Base-by-base conservation (phyloP, 2,329 filamentous ascomycete genomes). In the Fusarium longipes region DNA sequence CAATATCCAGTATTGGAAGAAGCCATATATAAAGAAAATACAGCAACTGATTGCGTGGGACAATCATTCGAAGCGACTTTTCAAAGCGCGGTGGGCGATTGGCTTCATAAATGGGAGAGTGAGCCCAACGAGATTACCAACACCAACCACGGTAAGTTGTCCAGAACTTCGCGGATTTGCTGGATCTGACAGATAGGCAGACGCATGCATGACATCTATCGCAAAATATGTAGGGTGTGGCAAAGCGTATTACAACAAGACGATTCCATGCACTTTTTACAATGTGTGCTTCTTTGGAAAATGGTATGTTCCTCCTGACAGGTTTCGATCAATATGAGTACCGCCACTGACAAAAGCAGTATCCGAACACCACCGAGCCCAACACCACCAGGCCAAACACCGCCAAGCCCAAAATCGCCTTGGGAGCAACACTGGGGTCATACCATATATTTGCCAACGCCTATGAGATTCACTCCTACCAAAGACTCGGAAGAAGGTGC, bases 21-120 rank as follows among this genome's bases (percentile, higher is more conserved):
- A 24, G 48, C 48, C 17, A 42, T 42, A 42, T 51, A 49, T 11
- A 7, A n/a, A 22, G 45, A 49, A 27, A 10, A 15, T 3, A 49
- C 45, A 38, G 45, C 45, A 14, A 49, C 45, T 4, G 45, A 49
- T 38, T 49, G 48, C 17, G 36, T 10, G 17, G 48, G 48, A 4
- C 48, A 51, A 51, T 51, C 48, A 3, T 51, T 77, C 40, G 71
- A 74, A 24, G 70, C 40, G 14, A 77, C 76, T 29, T 45, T 78
- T 18, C 73, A 76, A 43, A 69, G 72, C 4, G 75, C 75, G 8
- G 70, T 74, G 48, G 67, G 61, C 9, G 67, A 67, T 12, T 80
- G 77, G 78, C 73, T 79, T 3, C 67, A 25, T 12, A 27, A 27
- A 24, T 24, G n/a, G 30, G 24, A 48, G 22, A 18, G 17, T 10